Base-by-base conservation (phyloP, 2,329 filamentous ascomycete species). In the Boeremia exigua region DNA sequence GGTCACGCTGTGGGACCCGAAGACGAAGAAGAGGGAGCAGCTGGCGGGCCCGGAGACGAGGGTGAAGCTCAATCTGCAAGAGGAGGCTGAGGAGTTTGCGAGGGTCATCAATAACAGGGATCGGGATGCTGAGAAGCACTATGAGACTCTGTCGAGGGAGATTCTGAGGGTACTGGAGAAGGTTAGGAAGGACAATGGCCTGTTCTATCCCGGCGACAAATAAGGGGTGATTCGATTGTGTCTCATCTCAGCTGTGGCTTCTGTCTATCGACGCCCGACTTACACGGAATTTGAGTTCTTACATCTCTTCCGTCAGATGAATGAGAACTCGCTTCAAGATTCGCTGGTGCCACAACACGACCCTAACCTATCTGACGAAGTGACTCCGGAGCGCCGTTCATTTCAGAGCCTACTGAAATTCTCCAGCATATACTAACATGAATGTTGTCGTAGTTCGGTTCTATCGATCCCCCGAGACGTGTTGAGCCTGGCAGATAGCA, bases 1-100 rank as follows among this genome's bases (percentile, higher is more conserved):
- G 23, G 66, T 82, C 32, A 71, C 67, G 44, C 72, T 77, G 29
- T 74, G 71, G 70, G 74, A 80, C 60, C 73, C 77, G n/a, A 75
- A 72, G 68, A 78, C 63, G 9, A 81, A 81, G 63, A 67, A 66
- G 54, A 77, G 61, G 32, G 68, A 75, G 57, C 75, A 79, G 58
- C 60, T 81, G 36, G 76, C 72, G 2, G 72, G 72, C 3, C 59
- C 70, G 48, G 75, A 74, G 51, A 73, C 75, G 56, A 58, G 56
- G 2, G 60, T 56, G 29, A 71, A 77, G 48, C 62, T 80, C 33
- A 81, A 81, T 58, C 66, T 82, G 69, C 72, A 76, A 58, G 79
- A 80, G 59, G 80, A 82, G 68, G 79, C 79, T 30, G 67, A 63
- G 28, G 79, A 80, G 61, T 79, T 78, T 67, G 80, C 77, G 47